A percentile compares a stretch with the other conserved stretches of the same genome.
phyloP scores from a whole-genome alignment of 2,329 filamentous ascomycete genomes.

The Cytospora piceicola region DNA sequence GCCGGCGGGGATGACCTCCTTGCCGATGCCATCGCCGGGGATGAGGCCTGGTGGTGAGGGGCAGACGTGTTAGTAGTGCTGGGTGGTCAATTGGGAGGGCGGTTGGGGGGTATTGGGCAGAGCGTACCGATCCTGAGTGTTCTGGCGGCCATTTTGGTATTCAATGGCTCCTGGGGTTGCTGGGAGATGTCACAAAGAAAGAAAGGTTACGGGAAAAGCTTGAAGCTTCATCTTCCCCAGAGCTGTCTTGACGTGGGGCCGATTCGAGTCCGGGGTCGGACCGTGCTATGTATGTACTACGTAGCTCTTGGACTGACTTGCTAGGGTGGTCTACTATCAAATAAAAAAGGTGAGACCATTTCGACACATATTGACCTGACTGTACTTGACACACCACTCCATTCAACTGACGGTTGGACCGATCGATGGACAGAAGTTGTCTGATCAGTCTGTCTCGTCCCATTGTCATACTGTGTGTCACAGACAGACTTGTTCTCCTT shows the following conservation, averaged over 20 bases:
- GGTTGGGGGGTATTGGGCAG: not conserved
- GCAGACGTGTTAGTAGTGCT: slow-evolving; percentile 10
- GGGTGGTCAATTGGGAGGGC: not conserved
- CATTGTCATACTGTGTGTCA: not conserved
- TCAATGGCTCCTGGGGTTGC: slow-evolving; percentile 23
- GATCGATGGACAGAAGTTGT: not conserved
- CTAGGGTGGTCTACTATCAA: too few relatives aligned
- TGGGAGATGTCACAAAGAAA: not conserved
- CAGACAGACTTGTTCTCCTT: too few relatives aligned
- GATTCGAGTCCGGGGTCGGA: slow-evolving; percentile 29
- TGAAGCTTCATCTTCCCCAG: slow-evolving; percentile 7
- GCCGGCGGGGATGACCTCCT: slow-evolving; percentile 95
- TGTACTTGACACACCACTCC: too few relatives aligned
- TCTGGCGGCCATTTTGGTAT: slow-evolving; percentile 60
- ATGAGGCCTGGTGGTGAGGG: slow-evolving; percentile 72
- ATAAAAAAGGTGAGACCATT: slow-evolving; percentile 1
- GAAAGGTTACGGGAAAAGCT: slow-evolving; percentile 17
- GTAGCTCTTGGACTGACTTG: slow-evolving; percentile 3
- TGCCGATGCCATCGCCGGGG: slow-evolving; percentile 96
- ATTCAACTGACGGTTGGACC: too few relatives aligned
- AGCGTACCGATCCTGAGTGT: slow-evolving; percentile 67
- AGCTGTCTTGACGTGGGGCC: slow-evolving; percentile 19
- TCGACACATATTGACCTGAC: not conserved
- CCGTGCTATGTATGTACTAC: too few relatives aligned
- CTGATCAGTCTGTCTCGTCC: not conserved